Conservation (phyloP, 768 basidiomycete genomes). For the Crepidotus variabilis region DNA sequence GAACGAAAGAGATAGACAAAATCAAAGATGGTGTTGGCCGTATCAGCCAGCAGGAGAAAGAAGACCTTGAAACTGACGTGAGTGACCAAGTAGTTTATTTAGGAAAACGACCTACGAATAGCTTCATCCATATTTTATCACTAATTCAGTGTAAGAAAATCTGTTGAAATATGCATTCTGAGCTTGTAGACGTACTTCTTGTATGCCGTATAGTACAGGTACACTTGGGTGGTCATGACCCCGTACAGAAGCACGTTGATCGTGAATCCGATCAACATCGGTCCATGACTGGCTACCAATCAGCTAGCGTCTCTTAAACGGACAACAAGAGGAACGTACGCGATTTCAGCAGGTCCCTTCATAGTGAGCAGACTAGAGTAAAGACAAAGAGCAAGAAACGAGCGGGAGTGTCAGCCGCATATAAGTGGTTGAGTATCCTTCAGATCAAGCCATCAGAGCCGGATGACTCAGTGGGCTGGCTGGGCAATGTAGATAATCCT, state of each 20-base stretch:
- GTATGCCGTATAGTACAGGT: constrained; percentile 40
- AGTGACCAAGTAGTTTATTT: too few species aligned
- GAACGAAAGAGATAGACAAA: constrained; percentile 43
- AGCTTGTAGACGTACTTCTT: constrained; percentile 23
- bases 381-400: too few species aligned
- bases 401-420: too few species aligned
- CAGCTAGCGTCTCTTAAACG: background rate
- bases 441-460: too few species aligned
- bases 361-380: constrained; percentile 1
- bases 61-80: constrained; percentile 26
- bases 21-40: constrained; percentile 42
- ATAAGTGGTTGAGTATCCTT: too few species aligned
- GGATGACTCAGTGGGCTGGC: too few species aligned
- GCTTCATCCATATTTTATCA: constrained; percentile 42
- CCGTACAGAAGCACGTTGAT: constrained; percentile 46
- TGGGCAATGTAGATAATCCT: too few species aligned
- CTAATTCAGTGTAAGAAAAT: constrained; percentile 18
- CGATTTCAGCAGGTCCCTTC: constrained; percentile 29
- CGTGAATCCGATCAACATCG: constrained; percentile 44
- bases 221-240: constrained; percentile 45
- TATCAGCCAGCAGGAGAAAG: constrained; percentile 44
- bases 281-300: constrained; percentile 36
- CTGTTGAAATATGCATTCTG: background rate
- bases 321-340: constrained; percentile 19
- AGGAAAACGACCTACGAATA: too few species aligned